Evolutionary conservation across 148 eudicot species (phyloP).

Genomic region (Silene conica): DNA sequence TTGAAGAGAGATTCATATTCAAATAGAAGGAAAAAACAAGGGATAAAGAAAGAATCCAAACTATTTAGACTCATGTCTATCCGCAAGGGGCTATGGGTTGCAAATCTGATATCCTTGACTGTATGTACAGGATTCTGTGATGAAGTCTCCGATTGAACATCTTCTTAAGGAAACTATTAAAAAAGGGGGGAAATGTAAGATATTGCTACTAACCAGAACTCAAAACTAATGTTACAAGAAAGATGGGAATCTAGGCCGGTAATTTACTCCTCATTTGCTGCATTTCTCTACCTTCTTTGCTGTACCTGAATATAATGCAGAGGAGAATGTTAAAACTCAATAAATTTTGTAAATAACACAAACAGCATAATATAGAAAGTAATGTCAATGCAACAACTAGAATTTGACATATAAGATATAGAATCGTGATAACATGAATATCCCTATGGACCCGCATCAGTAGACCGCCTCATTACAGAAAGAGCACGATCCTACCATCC

Average conservation of each 20-base stretch:
- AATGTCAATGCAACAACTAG: neutral
- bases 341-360: neutral
- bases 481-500: slow-evolving; percentile 1
- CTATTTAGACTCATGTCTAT: slow-evolving; percentile 12
- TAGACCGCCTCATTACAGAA: neutral
- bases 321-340: slow-evolving; percentile 1
- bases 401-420: neutral
- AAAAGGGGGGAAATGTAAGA: slow-evolving; percentile 13
- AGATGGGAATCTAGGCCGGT: slow-evolving; percentile 22
- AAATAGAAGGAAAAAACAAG: neutral
- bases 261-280: slow-evolving; percentile 44
- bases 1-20: neutral
- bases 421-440: neutral
- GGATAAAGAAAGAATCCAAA: slow-evolving; percentile 3
- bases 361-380: neutral
- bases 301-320: slow-evolving; percentile 37
- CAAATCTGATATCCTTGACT: slow-evolving; percentile 22
- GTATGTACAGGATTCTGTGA: slow-evolving; percentile 37
- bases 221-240: slow-evolving; percentile 38
- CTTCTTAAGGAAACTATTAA: slow-evolving; percentile 18
- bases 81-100: slow-evolving; percentile 23
- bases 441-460: neutral
- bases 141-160: slow-evolving; percentile 22
- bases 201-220: slow-evolving; percentile 24
- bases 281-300: slow-evolving; percentile 43